Base-by-base conservation (phyloP, 345 rosid genomes). In the Psidium guajava region DNA sequence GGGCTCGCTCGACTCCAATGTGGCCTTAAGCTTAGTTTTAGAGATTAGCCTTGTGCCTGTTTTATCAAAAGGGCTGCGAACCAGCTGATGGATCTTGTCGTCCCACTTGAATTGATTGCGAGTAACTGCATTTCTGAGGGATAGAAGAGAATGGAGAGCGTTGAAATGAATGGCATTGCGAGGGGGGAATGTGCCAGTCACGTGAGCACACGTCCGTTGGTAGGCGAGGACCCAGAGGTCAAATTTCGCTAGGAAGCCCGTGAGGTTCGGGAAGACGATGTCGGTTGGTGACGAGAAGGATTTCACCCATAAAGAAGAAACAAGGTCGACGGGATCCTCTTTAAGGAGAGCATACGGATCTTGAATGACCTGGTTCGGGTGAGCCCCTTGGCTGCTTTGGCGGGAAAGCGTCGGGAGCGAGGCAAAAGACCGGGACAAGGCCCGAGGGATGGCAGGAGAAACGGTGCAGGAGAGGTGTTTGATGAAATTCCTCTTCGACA, bases 201-300 rank as follows among this genome's bases (percentile, higher is more conserved):
- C 89, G 27, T 94, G 94, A 57, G 98, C 98, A 74, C 93, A 91
- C 18, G 95, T 87, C 21, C 99, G 95, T 85, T 97, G 98, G 89
- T 96, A 97, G 52, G 98, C 99, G 83, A 95, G 89, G 88, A 95
- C 92, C 98, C 99, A 96, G 74, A 97, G 93, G 86, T 95, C 99
- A 86, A 96, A 93, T 86, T 97, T 95, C 27, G 95, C 91, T 88
- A 97, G 94, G 87, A 94, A 97, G 85, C 98, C 98, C 2, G 96
- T 91, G 90, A 97, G 93, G 87, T 97, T 93, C 0, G 93, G 89
- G 86, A 95, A 95, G 24, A 91, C 89, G 81, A 91, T 69, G 69
- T 90, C 59, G 51, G 91, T 75, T 0, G 94, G 94, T 3, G 95
- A 93, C 24, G 99, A 93, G 94, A 93, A 97, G 82, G 98, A 91